Evolutionary conservation across 192 early-diverging fungal species (phyloP), one percentile per base, ranked within the genome.

Genomic region (Mortierella claussenii): DNA sequence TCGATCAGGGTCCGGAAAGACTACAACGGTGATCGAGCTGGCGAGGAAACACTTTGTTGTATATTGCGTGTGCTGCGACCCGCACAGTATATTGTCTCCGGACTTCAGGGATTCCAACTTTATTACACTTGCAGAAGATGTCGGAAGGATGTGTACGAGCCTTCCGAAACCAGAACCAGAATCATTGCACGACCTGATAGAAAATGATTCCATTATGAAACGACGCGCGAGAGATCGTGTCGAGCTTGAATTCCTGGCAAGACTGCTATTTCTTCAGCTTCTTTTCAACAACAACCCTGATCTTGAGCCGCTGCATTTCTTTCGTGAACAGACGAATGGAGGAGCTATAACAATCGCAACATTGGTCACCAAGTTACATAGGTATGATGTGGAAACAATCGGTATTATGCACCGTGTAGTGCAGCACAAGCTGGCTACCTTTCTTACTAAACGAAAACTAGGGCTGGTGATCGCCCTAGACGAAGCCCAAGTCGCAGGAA

Each of bases 1-100:
- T 42, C 67, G 34, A 34, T 70, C 78, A 7, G 68, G 78, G 1
- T 79, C 78, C 1, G 76, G 76, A 63, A 79, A 79, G 55, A 64
- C 76, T 36, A 67, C 55, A 0, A 65, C 55, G 9, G 61, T 67
- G 32, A 34, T 71, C 30, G 54, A 60, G 1, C 55, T 79, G 56
- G 67, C 54, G 40, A 65, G 20, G 20, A 45, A 28, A 2, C 61
- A 70, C 62, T 65, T 69, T 79, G 75, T 65, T 37, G 59, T 80
- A 32, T 80, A 71, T 31, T 48, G 30, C 21, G 61, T 66, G 2
- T 71, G 78, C 28, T 60, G 21, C 0, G 12, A 37, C 33, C 31
- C 55, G 4, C 13, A 36, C 27, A n/a, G 23, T 8, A 6, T 5
- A 18, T 9, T 7, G 0, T 20, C 8, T 12, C 68, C 68, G 17